phyloP scores from a whole-genome alignment of 495 filamentous ascomycete species.

The Melanomma pulvis-pyrius region DNA sequence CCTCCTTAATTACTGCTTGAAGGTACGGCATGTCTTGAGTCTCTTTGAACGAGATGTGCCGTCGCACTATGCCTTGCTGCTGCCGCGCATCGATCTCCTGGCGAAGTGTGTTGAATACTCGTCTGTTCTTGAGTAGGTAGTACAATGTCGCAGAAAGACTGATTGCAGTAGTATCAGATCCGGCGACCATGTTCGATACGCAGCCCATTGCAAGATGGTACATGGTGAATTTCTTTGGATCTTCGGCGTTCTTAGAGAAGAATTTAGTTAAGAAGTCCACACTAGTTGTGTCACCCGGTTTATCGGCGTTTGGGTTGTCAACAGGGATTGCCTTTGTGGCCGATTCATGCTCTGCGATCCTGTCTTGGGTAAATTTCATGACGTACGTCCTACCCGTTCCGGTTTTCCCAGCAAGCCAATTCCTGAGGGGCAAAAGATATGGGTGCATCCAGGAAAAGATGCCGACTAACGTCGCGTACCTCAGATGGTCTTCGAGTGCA shows the following conservation, averaged over 20 bases:
- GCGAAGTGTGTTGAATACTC: slow-evolving; percentile 55
- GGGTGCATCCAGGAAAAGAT: slow-evolving; percentile 26
- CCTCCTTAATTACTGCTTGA: slow-evolving; percentile 48
- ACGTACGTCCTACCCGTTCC: not conserved
- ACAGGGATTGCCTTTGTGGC: not conserved
- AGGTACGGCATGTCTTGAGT: slow-evolving; percentile 23
- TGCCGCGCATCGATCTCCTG: slow-evolving; percentile 56
- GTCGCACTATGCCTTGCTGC: not conserved
- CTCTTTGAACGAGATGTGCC: not conserved
- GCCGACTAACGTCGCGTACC: slow-evolving; percentile 25
- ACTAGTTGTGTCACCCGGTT: not conserved
- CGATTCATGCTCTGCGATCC: not conserved
- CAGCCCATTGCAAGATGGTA: slow-evolving; percentile 5
- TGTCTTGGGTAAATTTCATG: not conserved
- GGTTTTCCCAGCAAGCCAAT: not conserved
- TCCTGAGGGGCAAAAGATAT: not conserved
- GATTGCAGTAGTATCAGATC: slow-evolving; percentile 59
- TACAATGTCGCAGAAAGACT: slow-evolving; percentile 58
- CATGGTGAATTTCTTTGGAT: not conserved
- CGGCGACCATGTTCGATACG: slow-evolving; percentile 52
- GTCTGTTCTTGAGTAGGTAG: slow-evolving; percentile 58
- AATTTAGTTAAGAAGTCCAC: slow-evolving; percentile 11
- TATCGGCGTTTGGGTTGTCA: not conserved
- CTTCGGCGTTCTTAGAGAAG: not conserved
- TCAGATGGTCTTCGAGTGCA: slow-evolving; percentile 11